Evolutionary conservation across 1,139 yeast species (phyloP).

Genomic region (Lodderomyces pseudojiufengensis): DNA sequence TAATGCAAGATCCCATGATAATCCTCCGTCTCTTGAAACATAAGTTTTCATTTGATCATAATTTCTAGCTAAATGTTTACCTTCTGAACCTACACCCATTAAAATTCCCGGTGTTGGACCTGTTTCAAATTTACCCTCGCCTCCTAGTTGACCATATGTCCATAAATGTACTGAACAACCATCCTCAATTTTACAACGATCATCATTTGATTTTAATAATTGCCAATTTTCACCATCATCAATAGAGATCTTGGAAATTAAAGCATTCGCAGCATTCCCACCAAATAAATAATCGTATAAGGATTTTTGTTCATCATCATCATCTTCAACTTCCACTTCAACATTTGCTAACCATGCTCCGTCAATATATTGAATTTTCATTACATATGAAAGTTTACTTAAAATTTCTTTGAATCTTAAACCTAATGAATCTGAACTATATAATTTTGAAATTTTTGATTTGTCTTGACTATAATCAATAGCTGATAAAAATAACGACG

Average conservation of each 20-base stretch:
- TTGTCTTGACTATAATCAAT: constrained; percentile 26
- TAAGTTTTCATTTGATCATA: constrained; percentile 43
- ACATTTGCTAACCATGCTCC: constrained; percentile 66
- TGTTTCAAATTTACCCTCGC: constrained; percentile 54
- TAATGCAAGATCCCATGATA: constrained; percentile 58
- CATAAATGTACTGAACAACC: constrained; percentile 58
- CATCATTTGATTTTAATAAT: constrained; percentile 45
- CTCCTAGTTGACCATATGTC: constrained; percentile 47
- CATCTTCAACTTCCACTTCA: constrained; percentile 18
- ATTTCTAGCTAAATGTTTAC: constrained; percentile 27
- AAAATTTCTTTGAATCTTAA: constrained; percentile 47
- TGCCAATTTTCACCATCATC: constrained; percentile 69
- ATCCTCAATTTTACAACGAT: constrained; percentile 40
- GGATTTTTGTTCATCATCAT: constrained; percentile 16
- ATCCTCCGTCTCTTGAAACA: constrained; percentile 76
- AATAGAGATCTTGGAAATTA: constrained; percentile 41
- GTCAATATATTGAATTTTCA: constrained; percentile 58
- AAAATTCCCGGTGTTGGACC: constrained; percentile 74
- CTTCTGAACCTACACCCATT: constrained; percentile 56
- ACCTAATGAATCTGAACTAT: constrained; percentile 64
- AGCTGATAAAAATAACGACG: constrained; percentile 53
- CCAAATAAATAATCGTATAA: constrained; percentile 29
- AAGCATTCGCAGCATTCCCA: constrained; percentile 18
- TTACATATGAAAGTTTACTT: constrained; percentile 43
- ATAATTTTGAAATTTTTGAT: constrained; percentile 33